phyloP scores from a whole-genome alignment of 495 filamentous ascomycete species.

The Immersiella caudata region DNA sequence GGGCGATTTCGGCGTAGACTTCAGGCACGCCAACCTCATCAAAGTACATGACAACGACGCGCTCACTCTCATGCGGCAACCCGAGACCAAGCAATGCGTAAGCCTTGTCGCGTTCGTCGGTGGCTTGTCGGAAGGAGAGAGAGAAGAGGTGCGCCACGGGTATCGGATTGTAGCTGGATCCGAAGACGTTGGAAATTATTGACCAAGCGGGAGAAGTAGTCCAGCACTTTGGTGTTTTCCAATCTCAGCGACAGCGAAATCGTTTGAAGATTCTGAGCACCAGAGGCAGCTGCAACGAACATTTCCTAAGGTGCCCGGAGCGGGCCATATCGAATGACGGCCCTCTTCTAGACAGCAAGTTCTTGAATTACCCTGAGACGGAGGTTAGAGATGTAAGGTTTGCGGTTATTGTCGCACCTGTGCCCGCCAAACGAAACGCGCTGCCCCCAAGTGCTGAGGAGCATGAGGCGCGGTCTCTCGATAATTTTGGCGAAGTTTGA shows the following conservation, averaged over 20 bases:
- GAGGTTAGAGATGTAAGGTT: background rate
- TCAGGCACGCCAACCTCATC: too few species aligned
- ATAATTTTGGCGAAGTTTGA: background rate
- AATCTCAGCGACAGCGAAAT: background rate
- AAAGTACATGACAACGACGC: background rate
- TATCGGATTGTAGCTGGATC: background rate
- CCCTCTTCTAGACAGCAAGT: background rate
- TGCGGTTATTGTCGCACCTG: background rate
- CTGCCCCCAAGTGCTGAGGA: conserved; percentile 17
- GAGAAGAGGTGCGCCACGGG: conserved; percentile 3
- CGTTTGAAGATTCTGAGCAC: background rate
- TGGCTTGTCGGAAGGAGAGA: conserved; percentile 11
- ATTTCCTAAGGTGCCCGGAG: conserved; percentile 8
- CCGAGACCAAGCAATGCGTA: conserved; percentile 9
- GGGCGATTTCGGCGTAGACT: background rate
- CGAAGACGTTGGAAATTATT: conserved; percentile 1
- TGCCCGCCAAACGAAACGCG: conserved; percentile 11
- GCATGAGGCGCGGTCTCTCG: conserved; percentile 8
- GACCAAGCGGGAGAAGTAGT: conserved; percentile 6
- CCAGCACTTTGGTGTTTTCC: conserved; percentile 14
- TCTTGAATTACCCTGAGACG: conserved; percentile 13
- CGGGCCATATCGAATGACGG: conserved; percentile 11
- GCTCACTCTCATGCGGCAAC: background rate
- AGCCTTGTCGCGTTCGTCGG: conserved; percentile 19
- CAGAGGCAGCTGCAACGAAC: conserved; percentile 4